Base-by-base conservation (phyloP, 2,329 filamentous ascomycete genomes). In the Cytospora schulzeri region DNA sequence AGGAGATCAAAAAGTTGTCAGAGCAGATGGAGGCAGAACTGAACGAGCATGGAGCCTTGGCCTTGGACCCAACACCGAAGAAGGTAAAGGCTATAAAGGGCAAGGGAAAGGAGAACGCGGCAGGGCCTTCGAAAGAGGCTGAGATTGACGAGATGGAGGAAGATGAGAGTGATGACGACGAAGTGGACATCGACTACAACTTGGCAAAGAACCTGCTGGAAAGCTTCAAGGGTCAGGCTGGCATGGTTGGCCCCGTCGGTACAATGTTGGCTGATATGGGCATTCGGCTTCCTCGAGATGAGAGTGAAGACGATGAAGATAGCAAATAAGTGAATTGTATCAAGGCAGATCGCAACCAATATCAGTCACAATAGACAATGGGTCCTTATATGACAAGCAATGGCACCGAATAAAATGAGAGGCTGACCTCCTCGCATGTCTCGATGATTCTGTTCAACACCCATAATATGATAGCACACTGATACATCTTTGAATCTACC, bases 181-280 rank as follows among this genome's bases (percentile, higher is more conserved):
- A 90, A 60, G 84, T 95, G 5, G 83, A 93, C 68, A 86, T 95
- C 31, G 91, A 98, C 73, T 91, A 93, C 70, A 94, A 95, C 67
- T 81, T 99, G 28, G 93, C 91, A 22, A 92, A 91, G 75, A 98
- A 98, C 72, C 81, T 99, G 62, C 81, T 99, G 1, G 92, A 97
- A 75, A 94, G 92, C 71, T 93, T 99, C 77, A 96, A 96, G 73
- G 89, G 91, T 19, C 94, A 98, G 75, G 92, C 83, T 22, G 95
- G 95, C 15, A 86, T 90, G 80, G 83, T 92, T 35, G 95, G 95
- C 0, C 95, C 95, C 0, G 91, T 91, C 2, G 88, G 93, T 0
- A 98, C 97, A 73, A 80, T 99, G 66, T 83, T 99, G 71, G 89
- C 88, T 8, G 85, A 96, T 78, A 90, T 98, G 89, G 93, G 93